Base-by-base conservation (phyloP, 495 filamentous ascomycete species). In the Darksidea phi region DNA sequence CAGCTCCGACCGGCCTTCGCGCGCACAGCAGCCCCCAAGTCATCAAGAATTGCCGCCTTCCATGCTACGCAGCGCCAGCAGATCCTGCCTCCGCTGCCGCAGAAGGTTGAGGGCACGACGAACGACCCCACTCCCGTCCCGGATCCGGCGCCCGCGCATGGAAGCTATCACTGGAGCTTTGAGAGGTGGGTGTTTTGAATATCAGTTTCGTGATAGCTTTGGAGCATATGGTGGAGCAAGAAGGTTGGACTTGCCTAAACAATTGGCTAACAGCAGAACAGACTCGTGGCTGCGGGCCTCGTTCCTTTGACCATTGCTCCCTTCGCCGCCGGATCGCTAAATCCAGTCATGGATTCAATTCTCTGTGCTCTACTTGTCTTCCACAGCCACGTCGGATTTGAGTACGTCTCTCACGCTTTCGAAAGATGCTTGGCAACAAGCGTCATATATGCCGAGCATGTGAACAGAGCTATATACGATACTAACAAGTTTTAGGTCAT, bases 161-260 rank as follows among this genome's bases (percentile, higher is more conserved):
- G 94, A 54, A 93, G 88, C 74, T 97, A 97, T 81, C 94, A 98
- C 81, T 98, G 94, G 94, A 86, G 88, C 63, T 95, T 96, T 72
- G 94, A 98, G 81, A 86, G 94, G 86, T 87, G 72, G 47, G 74
- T 45, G 18, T 8, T 8, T 46, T 15, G n/a, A 17, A 21, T 11
- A 55, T 32, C 13, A 2, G 28, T 34, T 5, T 24, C 7, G 32
- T 42, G 34, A 6, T 5, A 43, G 32, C 20, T 18, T 23, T 24
- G 32, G 52, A 20, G 54, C 25, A 20, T 15, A 28, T n/a, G 13
- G 41, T 43, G 3, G 41, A 6, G 13, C 41, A 43, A 15, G 28
- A 32, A 32, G 28, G 10, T 32, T 47, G n/a, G 26, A 23, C 36
- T 6, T 23, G 23, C 18, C 20, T 21, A 17, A 13, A 25, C 43